These are phyloP conservation scores for Populus euphratica DNA, from an alignment of 345 rosid species.

Conservation along the genomic window DNA sequence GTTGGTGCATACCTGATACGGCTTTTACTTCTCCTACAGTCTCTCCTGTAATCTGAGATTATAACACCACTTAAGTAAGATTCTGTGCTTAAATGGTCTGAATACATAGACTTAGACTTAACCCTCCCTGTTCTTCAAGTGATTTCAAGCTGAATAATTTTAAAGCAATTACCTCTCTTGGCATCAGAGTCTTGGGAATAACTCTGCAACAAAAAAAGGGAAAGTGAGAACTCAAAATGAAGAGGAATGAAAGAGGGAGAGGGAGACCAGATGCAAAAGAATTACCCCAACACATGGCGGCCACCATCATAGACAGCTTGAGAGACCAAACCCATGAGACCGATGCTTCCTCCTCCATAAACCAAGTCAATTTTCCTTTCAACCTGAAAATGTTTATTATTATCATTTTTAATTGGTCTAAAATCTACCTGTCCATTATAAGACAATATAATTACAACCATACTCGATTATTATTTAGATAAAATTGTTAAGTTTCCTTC, in stretches of 20 bases:
- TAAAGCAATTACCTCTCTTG: constrained; percentile 24
- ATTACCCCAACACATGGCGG: constrained; percentile 34
- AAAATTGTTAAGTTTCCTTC: neutral
- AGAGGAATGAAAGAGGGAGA: neutral
- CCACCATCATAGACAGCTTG: constrained; percentile 32
- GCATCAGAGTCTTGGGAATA: constrained; percentile 32
- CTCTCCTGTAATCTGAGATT: constrained; percentile 60
- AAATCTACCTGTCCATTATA: neutral
- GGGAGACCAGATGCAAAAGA: neutral
- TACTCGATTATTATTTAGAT: neutral
- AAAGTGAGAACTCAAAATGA: neutral
- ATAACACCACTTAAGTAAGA: neutral
- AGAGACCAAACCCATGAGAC: constrained; percentile 34
- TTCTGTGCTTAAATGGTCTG: neutral
- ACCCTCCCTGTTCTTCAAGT: neutral
- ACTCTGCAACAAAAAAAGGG: constrained; percentile 17
- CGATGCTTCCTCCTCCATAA: constrained; percentile 39
- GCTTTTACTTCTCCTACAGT: constrained; percentile 64
- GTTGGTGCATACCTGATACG: constrained; percentile 73
- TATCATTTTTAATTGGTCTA: neutral
- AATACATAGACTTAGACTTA: no score
- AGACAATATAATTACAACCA: neutral
- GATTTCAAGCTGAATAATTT: neutral
- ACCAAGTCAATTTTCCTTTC: constrained; percentile 35
- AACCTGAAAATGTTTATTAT: constrained; percentile 15